Evolutionary conservation across 176 grass and related monocot species (phyloP).

Genomic region (Aegilops speltoides): DNA sequence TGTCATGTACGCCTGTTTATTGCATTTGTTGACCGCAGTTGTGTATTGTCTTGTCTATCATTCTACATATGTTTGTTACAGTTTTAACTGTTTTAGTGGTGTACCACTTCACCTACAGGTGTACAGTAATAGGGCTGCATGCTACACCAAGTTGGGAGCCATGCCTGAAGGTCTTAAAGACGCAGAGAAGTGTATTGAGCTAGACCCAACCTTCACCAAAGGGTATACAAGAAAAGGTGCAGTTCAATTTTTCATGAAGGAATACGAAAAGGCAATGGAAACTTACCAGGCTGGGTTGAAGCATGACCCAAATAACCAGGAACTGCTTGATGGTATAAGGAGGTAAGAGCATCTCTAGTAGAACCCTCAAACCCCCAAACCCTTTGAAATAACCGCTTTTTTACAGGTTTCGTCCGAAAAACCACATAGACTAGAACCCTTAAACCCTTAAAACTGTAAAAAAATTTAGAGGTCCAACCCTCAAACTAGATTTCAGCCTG

Average conservation of each 20-base stretch:
- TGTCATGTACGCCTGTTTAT: background rate
- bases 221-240: slow-evolving; percentile 97
- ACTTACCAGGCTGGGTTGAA: slow-evolving; percentile 98
- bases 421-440: too few species aligned
- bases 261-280: slow-evolving; percentile 90
- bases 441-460: too few species aligned
- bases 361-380: too few species aligned
- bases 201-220: slow-evolving; percentile 93
- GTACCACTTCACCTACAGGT: slow-evolving; percentile 49
- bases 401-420: too few species aligned
- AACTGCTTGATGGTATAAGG: slow-evolving; percentile 77
- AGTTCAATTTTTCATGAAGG: slow-evolving; percentile 99
- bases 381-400: too few species aligned
- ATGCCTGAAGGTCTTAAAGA: slow-evolving; percentile 99
- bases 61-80: background rate
- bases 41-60: background rate
- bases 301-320: slow-evolving; percentile 82
- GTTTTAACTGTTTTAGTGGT: background rate
- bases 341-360: too few species aligned
- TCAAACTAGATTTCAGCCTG: too few species aligned
- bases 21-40: background rate
- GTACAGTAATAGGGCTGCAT: slow-evolving; percentile 98
- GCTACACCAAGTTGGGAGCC: slow-evolving; percentile 91
- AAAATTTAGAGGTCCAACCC: too few species aligned
- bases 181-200: slow-evolving; percentile 95